A percentile compares a stretch with the other conserved stretches of the same genome.
Conservation (phyloP, 768 basidiomycete species). For the Guyanaporus albipodus region DNA sequence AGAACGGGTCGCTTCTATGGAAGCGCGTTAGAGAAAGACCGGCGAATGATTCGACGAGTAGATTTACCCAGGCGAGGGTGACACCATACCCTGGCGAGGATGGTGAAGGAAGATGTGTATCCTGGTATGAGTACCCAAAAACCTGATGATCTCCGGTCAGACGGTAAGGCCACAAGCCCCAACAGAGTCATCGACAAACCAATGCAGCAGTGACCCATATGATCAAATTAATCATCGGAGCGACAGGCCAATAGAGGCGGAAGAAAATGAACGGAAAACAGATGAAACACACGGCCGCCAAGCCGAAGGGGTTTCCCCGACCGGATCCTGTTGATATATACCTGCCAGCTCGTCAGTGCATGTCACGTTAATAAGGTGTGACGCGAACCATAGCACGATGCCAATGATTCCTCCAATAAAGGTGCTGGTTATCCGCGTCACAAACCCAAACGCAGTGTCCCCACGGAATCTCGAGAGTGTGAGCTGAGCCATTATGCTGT, state of each 20-base stretch:
- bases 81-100: constrained; percentile 57
- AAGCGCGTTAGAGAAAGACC: background rate
- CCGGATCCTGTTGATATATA: constrained; percentile 55
- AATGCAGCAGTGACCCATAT: constrained; percentile 60
- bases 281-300: constrained; percentile 64
- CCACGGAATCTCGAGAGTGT: constrained; percentile 68
- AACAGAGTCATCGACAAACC: constrained; percentile 35
- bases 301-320: constrained; percentile 55
- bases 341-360: constrained; percentile 41
- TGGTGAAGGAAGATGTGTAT: constrained; percentile 44
- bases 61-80: constrained; percentile 65
- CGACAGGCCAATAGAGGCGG: constrained; percentile 68
- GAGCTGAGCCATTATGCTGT: constrained; percentile 70
- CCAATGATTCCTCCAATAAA: constrained; percentile 63
- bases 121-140: constrained; percentile 71
- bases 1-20: constrained; percentile 61
- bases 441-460: constrained; percentile 65
- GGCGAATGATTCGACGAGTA: background rate
- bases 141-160: constrained; percentile 38
- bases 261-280: constrained; percentile 73
- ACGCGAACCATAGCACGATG: constrained; percentile 57
- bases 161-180: background rate
- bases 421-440: constrained; percentile 58
- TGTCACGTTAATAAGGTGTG: background rate
- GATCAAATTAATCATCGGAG: constrained; percentile 68